Evolutionary conservation across 1,284 basidiomycete species (phyloP), one percentile per base, ranked within the genome.

Genomic region (Malassezia globosa): DNA sequence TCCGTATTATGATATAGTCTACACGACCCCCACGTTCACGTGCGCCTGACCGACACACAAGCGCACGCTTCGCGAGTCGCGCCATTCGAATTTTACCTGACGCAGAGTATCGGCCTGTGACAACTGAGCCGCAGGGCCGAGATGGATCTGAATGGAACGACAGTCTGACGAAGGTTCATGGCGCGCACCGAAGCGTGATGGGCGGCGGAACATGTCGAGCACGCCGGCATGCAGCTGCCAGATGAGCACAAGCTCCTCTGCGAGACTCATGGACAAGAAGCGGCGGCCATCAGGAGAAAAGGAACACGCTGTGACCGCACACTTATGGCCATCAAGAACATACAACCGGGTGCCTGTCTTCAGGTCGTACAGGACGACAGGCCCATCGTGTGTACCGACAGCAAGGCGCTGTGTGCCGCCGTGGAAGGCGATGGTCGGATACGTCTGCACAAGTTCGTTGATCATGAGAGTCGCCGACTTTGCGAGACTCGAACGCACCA

Each of bases 311-410:
- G 54, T 55, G 0, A 63, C 49, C 0, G 52, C 42, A 5, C 45
- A 43, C 13, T 52, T 39, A 37, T 95, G 90, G 0, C 86, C 84
- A 63, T 96, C 90, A 7, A 97, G 80, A 0, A 97, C 86, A 67
- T 95, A 96, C 6, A 97, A 76, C 10, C 92, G 80, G 2, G 87
- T 95, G 0, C 88, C 89, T 0, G 89, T 89, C 73, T 95, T 95
- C 43, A 97, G 78, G 66, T 97, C 94, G 72, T 95, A 96, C 81
- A 96, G 87, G 59, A 96, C 81, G 26, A 70, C 64, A 4, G 72
- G 72, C 0, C 89, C 88, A 72, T 97, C 94, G 56, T 81, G 82
- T 0, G 92, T 95, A 0, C 94, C 94, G 0, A 96, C 89, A 0
- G 85, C 87, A 1, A 97, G 79, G 7, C 85, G 81, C 69, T 97